These are phyloP conservation scores for Neofusicoccum kwambonambiense DNA, from an alignment of 2,329 filamentous ascomycete species.

Conservation along the genomic window DNA sequence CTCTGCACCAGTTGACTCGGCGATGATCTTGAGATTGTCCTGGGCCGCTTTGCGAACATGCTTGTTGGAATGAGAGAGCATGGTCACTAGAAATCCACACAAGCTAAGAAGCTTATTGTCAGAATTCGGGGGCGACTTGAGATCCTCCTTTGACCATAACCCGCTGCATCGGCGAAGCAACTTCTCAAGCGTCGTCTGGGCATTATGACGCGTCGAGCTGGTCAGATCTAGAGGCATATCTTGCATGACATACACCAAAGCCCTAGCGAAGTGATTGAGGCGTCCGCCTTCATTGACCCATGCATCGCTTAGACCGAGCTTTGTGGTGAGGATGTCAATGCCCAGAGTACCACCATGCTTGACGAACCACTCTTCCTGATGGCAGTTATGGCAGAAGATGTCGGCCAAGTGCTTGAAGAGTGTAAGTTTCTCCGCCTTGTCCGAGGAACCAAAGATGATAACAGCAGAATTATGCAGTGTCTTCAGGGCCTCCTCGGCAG, in stretches of 20 bases:
- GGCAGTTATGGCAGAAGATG: constrained; percentile 89
- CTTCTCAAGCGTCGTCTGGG: constrained; percentile 78
- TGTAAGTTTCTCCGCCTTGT: constrained; percentile 70
- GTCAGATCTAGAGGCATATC: constrained; percentile 95
- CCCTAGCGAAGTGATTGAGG: constrained; percentile 83
- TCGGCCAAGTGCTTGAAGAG: constrained; percentile 83
- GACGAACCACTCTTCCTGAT: constrained; percentile 98
- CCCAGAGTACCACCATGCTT: constrained; percentile 91
- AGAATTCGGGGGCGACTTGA: constrained; percentile 52
- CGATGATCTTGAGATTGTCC: constrained; percentile 75
- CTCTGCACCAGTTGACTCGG: constrained; percentile 72
- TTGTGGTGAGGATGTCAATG: constrained; percentile 82
- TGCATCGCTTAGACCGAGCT: constrained; percentile 76
- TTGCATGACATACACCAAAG: constrained; percentile 96
- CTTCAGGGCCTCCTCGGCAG: constrained; percentile 74
- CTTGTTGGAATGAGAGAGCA: constrained; percentile 93
- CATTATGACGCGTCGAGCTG: constrained; percentile 79
- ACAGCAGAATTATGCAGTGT: constrained; percentile 74
- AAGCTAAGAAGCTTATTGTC: constrained; percentile 70
- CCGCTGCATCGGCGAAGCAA: constrained; percentile 78
- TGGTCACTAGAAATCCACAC: constrained; percentile 80
- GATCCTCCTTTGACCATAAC: constrained; percentile 75
- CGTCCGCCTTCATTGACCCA: constrained; percentile 71
- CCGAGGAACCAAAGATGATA: constrained; percentile 74
- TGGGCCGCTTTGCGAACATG: constrained; percentile 88